phyloP scores from a whole-genome alignment of 768 basidiomycete genomes.

The Tephrocybe sp. region DNA sequence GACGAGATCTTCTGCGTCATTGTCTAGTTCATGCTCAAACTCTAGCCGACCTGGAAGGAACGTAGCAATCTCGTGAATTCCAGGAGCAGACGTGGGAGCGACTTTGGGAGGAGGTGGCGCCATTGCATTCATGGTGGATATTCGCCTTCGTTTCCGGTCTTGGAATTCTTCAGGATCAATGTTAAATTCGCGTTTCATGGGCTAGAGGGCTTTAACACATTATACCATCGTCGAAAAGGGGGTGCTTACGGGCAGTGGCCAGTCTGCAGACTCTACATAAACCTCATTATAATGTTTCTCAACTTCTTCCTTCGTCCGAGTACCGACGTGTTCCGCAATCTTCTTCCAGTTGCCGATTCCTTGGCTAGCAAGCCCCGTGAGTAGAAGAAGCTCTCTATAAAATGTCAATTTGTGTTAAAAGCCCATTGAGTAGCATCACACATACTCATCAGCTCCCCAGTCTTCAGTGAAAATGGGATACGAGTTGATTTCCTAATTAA shows the following conservation, averaged over 20 bases:
- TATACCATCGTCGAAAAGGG: constrained; percentile 1
- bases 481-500: constrained; percentile 83
- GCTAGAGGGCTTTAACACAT: constrained; percentile 23
- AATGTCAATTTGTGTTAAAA: not conserved
- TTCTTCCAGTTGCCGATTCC: constrained; percentile 98
- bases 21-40: constrained; percentile 96
- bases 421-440: constrained; percentile 9
- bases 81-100: constrained; percentile 86
- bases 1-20: constrained; percentile 93
- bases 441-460: constrained; percentile 98
- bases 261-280: constrained; percentile 76
- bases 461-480: constrained; percentile 94
- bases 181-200: constrained; percentile 63
- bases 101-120: constrained; percentile 62
- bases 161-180: constrained; percentile 84
- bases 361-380: constrained; percentile 84
- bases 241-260: constrained; percentile 76
- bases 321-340: constrained; percentile 92
- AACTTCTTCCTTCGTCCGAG: constrained; percentile 90
- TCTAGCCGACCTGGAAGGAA: constrained; percentile 97
- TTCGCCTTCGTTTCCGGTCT: constrained; percentile 82
- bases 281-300: constrained; percentile 83
- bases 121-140: constrained; percentile 73
- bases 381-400: constrained; percentile 79
- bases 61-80: constrained; percentile 87